Percentiles rank a stretch among this genome's conserved stretches.
Conservation (phyloP, 108 stramenopile species). For the Epithemia pelagica region DNA sequence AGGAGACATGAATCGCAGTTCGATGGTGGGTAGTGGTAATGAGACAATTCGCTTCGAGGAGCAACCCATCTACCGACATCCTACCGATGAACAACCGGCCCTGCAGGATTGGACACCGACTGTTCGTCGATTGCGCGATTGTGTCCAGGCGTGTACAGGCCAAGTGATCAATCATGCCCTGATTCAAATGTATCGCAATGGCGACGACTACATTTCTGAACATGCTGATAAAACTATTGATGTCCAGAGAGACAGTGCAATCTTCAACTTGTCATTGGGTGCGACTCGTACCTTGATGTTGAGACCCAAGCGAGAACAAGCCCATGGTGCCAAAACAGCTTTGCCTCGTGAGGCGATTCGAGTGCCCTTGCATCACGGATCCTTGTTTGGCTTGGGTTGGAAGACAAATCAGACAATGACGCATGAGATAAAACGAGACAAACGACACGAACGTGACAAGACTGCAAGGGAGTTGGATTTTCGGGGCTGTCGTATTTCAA, state of each 20-base stretch:
- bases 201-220: not conserved
- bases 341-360: not conserved
- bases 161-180: not conserved
- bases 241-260: not conserved
- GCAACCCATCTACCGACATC: not conserved
- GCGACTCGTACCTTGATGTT: not conserved
- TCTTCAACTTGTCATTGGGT: not conserved
- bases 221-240: not conserved
- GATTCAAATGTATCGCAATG: not conserved
- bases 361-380: not conserved
- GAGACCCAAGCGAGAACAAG: not conserved
- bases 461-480: not conserved
- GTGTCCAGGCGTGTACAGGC: not conserved
- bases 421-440: not conserved
- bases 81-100: not conserved
- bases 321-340: not conserved
- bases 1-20: not conserved
- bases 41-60: not conserved
- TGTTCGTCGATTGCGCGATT: not conserved
- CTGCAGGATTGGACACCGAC: not conserved
- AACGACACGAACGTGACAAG: not conserved
- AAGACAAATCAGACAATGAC: not conserved
- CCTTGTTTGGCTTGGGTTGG: not conserved
- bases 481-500: not conserved
- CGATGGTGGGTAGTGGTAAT: not conserved